These are phyloP conservation scores for Moelleriella libera DNA, from an alignment of 2,329 filamentous ascomycete species.

Conservation along the genomic window DNA sequence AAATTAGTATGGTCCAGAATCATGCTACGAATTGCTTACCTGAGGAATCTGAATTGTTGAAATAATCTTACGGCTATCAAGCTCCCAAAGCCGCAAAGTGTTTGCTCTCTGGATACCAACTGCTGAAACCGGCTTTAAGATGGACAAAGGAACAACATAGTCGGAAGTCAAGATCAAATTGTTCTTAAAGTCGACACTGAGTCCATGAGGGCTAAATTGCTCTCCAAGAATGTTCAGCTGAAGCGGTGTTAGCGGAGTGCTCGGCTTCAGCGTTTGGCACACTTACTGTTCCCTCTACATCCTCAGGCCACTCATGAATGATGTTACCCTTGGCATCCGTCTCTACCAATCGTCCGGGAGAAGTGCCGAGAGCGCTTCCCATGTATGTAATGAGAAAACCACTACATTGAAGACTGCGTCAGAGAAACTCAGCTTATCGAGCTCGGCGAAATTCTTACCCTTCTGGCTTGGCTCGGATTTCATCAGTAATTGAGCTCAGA, in stretches of 20 bases:
- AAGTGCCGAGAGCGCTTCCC: conserved; percentile 43
- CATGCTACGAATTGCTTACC: conserved; percentile 13
- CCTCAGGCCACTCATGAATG: conserved; percentile 47
- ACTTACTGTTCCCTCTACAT: conserved; percentile 27
- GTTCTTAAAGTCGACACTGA: conserved; percentile 41
- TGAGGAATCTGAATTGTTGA: conserved; percentile 47
- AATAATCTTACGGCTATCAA: conserved; percentile 37
- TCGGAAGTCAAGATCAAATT: conserved; percentile 46
- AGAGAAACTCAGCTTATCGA: neutral
- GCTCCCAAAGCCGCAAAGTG: conserved; percentile 46
- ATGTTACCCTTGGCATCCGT: conserved; percentile 45
- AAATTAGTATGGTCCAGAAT: neutral
- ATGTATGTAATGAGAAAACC: conserved; percentile 50
- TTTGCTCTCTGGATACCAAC: conserved; percentile 37
- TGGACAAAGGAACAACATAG: conserved; percentile 46
- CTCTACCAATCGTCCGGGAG: conserved; percentile 45
- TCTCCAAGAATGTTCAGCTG: conserved; percentile 40
- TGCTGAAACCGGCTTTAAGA: conserved; percentile 38
- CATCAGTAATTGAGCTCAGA: conserved; percentile 44
- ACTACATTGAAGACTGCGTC: conserved; percentile 6
- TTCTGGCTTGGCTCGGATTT: conserved; percentile 49
- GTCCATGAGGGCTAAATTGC: conserved; percentile 48
- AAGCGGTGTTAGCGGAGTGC: neutral
- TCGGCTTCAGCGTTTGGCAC: neutral
- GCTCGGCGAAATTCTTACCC: conserved; percentile 17